phyloP scores from a whole-genome alignment of 768 basidiomycete genomes.

The Termitomyces sp. region DNA sequence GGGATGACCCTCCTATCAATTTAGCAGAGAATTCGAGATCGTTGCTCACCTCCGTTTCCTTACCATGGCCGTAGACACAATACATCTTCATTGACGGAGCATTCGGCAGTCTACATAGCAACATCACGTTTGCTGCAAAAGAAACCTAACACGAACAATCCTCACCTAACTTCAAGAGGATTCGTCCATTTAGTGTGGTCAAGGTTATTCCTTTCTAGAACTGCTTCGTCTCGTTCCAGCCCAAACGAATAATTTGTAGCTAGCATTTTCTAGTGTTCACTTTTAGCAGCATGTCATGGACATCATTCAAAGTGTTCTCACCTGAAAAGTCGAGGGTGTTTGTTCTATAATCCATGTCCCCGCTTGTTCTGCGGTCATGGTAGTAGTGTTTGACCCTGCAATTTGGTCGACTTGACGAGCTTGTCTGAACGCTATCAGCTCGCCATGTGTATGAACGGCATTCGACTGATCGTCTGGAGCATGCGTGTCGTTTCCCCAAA shows the following conservation, averaged over 20 bases:
- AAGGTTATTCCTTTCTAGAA: constrained; percentile 59
- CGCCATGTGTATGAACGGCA: constrained; percentile 65
- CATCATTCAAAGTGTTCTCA: constrained; percentile 20
- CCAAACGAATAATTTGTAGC: constrained; percentile 84
- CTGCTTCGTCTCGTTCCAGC: constrained; percentile 71
- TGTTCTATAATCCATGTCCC: constrained; percentile 78
- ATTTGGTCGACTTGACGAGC: constrained; percentile 15
- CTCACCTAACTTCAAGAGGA: constrained; percentile 74
- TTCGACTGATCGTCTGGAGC: constrained; percentile 77
- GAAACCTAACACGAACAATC: not conserved
- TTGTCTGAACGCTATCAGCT: constrained; percentile 77
- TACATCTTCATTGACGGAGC: constrained; percentile 92
- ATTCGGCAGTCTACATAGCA: constrained; percentile 68
- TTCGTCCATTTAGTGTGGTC: constrained; percentile 92
- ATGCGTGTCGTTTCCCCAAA: constrained; percentile 75
- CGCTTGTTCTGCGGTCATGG: constrained; percentile 73
- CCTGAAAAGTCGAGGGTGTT: constrained; percentile 81
- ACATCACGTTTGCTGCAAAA: not conserved
- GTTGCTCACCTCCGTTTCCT: constrained; percentile 79
- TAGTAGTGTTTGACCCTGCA: constrained; percentile 19
- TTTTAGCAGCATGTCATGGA: not conserved
- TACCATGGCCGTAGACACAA: constrained; percentile 94
- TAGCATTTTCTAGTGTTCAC: constrained; percentile 66
- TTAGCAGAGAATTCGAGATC: not conserved
- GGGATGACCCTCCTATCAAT: not conserved